Evolutionary conservation across 2,329 filamentous ascomycete species (phyloP).

Genomic region (Botrytis paeoniae): DNA sequence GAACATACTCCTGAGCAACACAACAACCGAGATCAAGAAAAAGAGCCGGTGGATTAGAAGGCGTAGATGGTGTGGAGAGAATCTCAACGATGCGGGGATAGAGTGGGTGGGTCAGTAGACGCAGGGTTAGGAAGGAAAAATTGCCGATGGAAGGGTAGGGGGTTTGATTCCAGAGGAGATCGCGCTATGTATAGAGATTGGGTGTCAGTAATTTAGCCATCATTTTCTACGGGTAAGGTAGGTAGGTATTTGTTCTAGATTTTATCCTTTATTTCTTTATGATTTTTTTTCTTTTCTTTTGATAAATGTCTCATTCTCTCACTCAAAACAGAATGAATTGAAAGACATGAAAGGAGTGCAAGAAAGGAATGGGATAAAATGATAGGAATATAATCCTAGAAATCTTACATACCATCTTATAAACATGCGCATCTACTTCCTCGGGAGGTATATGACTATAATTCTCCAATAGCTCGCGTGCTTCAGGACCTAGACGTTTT

Average conservation of each 20-base stretch:
- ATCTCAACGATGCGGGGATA: constrained; percentile 19
- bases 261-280: background rate
- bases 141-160: constrained; percentile 31
- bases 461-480: constrained; percentile 26
- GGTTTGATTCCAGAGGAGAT: constrained; percentile 27
- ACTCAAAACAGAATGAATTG: too few species aligned
- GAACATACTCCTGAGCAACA: constrained; percentile 39
- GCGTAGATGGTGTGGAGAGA: constrained; percentile 1
- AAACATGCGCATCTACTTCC: constrained; percentile 26
- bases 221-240: background rate
- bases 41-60: background rate
- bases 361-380: background rate
- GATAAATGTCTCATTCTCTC: background rate
- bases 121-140: constrained; percentile 24
- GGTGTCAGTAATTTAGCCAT: background rate
- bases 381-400: too few species aligned
- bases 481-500: constrained; percentile 6
- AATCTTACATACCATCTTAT: constrained; percentile 22
- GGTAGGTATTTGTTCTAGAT: background rate
- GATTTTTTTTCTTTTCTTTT: background rate
- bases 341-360: background rate
- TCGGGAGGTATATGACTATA: constrained; percentile 25
- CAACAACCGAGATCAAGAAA: constrained; percentile 43
- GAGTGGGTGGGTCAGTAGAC: constrained; percentile 18
- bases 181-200: constrained; percentile 21